A percentile compares a stretch with the other conserved stretches of the same genome.
These are phyloP conservation scores for Penicillium crystallinum DNA, from an alignment of 495 filamentous ascomycete species.

Conservation along the genomic window DNA sequence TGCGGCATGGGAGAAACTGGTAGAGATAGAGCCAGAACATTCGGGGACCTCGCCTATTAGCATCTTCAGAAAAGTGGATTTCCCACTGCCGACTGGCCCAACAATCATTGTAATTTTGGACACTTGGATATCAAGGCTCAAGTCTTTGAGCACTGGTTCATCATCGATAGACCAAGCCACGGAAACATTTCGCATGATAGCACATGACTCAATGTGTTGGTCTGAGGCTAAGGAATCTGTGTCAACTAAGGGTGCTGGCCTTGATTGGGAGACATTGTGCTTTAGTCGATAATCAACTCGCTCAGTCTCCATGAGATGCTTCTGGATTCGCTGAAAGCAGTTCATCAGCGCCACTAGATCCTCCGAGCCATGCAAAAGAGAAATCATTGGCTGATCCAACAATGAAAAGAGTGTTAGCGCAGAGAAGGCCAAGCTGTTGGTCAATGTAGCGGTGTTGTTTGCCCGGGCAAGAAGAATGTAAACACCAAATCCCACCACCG, in stretches of 20 bases:
- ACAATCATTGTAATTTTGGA: slow-evolving; percentile 45
- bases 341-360: slow-evolving; percentile 20
- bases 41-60: slow-evolving; percentile 48
- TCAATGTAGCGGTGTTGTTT: slow-evolving; percentile 15
- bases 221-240: not conserved
- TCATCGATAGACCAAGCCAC: slow-evolving; percentile 18
- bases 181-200: slow-evolving; percentile 9
- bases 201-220: slow-evolving; percentile 1
- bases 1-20: slow-evolving; percentile 44
- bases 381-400: slow-evolving; percentile 16
- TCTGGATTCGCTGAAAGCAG: slow-evolving; percentile 24
- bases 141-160: slow-evolving; percentile 11
- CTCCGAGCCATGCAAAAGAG: slow-evolving; percentile 15
- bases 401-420: slow-evolving; percentile 21
- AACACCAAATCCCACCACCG: slow-evolving; percentile 21
- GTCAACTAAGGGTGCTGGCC: slow-evolving; percentile 8
- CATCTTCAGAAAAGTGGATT: slow-evolving; percentile 46
- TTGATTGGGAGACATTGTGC: not conserved
- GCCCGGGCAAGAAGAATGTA: slow-evolving; percentile 14
- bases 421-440: slow-evolving; percentile 20
- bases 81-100: slow-evolving; percentile 53
- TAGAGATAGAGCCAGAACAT: slow-evolving; percentile 13
- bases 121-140: slow-evolving; percentile 25
- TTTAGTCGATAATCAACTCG: slow-evolving; percentile 9
- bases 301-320: slow-evolving; percentile 15